Base-by-base conservation (phyloP, 208 protist species). In the Vickermania spadyakhi region DNA sequence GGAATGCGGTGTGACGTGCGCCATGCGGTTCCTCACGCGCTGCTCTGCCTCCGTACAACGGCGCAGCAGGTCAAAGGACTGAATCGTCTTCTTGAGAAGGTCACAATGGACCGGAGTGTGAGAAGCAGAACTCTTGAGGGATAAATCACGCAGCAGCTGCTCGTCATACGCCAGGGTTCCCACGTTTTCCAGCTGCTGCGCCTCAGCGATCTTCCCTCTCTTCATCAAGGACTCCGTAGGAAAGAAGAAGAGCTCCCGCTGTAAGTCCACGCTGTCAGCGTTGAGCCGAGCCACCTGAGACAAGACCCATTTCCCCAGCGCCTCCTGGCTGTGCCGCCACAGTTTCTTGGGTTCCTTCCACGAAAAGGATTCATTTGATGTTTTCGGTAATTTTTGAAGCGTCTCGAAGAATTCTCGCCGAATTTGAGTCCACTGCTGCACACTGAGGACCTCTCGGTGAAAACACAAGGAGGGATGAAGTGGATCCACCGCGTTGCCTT, bases 291-390 rank as follows among this genome's bases (percentile, higher is more conserved):
- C 87, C 4, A 86, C 67, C 68, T 94, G 87, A 7, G 87, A 91
- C 42, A 94, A 75, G 13, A 94, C 56, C 84, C 87, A 94, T 73
- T 94, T 94, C 25, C 84, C 87, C 1, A 94, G 72, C 22, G 84
- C 84, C 66, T 94, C 83, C 57, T 89, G 83, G 36, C 79, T 79
- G 67, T 94, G 82, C 0, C 87, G 83, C 82, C 87, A 89, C 31
- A 94, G 76, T 66, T 91, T 94, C 18, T 66, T 65, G 41, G 84
- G 84, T 55, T 94, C 87, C 22, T 74, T 53, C 73, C 84, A 93
- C 36, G 18, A 45, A 45, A 45, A 45, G 18, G 36, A 45, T 18
- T 7, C 7, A 7, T 7, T n/a, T 18, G 36, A 45, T 0, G 53
- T 60, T 21, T 23, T 26, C 41, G 65, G 31, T 58, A 28, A 14